These are phyloP conservation scores for Candida coleopterorum DNA, from an alignment of 805 yeast species.

Conservation along the genomic window DNA sequence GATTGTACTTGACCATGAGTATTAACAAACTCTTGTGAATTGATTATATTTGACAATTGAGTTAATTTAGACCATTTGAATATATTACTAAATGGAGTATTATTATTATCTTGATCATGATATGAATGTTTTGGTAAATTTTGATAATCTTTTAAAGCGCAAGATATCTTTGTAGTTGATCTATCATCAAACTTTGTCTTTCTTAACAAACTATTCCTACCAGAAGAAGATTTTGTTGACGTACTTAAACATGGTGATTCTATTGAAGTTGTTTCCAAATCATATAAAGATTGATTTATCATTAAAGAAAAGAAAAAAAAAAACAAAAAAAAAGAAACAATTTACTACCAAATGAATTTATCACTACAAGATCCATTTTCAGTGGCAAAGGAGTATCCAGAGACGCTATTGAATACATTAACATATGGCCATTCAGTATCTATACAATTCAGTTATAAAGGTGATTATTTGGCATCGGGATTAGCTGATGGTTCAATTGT, in stretches of 20 bases:
- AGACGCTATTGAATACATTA: conserved; percentile 66
- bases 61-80: conserved; percentile 25
- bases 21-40: conserved; percentile 18
- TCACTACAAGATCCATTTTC: conserved; percentile 86
- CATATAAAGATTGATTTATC: conserved; percentile 6
- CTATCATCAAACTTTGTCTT: conserved; percentile 34
- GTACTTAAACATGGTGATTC: conserved; percentile 4
- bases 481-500: conserved; percentile 67
- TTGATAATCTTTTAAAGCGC: conserved; percentile 15
- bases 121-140: not conserved
- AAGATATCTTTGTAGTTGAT: conserved; percentile 26
- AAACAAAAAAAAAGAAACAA: not conserved
- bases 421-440: conserved; percentile 63
- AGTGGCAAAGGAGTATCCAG: conserved; percentile 89
- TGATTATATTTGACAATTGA: conserved; percentile 15
- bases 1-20: conserved; percentile 18
- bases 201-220: conserved; percentile 9
- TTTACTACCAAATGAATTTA: conserved; percentile 66
- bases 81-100: not conserved
- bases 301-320: not conserved
- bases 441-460: conserved; percentile 64
- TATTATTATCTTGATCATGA: not conserved
- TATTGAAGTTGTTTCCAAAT: conserved; percentile 6
- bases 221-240: conserved; percentile 3
- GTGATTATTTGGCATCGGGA: conserved; percentile 86